These are phyloP conservation scores for Fistulina hepatica DNA, from an alignment of 1,284 basidiomycete genomes.

Conservation along the genomic window DNA sequence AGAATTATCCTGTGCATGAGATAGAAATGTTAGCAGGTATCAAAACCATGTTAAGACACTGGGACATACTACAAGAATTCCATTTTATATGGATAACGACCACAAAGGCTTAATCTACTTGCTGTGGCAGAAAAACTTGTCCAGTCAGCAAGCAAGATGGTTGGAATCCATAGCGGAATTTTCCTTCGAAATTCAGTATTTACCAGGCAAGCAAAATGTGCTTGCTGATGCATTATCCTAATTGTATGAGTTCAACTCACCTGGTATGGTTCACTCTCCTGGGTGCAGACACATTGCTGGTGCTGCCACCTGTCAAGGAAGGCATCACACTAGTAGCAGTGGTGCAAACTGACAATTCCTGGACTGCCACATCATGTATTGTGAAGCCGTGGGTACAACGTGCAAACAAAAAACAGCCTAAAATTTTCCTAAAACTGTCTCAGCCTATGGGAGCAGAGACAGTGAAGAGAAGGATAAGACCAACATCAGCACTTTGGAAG, in stretches of 20 bases:
- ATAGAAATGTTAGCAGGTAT: constrained; percentile 21
- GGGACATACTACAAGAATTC: constrained; percentile 17
- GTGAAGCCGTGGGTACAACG: no score
- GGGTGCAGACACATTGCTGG: constrained; percentile 1
- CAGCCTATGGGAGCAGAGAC: no score
- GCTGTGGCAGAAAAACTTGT: constrained; percentile 17
- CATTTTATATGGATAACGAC: constrained; percentile 22
- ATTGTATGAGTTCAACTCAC: constrained; percentile 15
- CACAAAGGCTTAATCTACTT: constrained; percentile 22
- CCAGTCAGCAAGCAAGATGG: constrained; percentile 22
- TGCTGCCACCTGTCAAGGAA: not conserved
- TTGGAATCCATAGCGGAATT: constrained; percentile 17
- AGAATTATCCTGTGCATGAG: constrained; percentile 25
- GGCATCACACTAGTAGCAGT: not conserved
- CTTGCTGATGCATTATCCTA: constrained; percentile 15
- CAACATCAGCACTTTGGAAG: no score
- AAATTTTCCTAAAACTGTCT: no score
- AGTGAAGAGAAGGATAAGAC: no score
- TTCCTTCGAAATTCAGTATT: constrained; percentile 13
- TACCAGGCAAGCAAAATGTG: constrained; percentile 14
- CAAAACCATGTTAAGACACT: constrained; percentile 16
- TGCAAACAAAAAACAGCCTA: no score
- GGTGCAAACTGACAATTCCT: not conserved
- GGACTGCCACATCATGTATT: no score
- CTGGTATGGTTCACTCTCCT: constrained; percentile 14